These are phyloP conservation scores for Russula brevipes DNA, from an alignment of 768 basidiomycete species.

Conservation along the genomic window DNA sequence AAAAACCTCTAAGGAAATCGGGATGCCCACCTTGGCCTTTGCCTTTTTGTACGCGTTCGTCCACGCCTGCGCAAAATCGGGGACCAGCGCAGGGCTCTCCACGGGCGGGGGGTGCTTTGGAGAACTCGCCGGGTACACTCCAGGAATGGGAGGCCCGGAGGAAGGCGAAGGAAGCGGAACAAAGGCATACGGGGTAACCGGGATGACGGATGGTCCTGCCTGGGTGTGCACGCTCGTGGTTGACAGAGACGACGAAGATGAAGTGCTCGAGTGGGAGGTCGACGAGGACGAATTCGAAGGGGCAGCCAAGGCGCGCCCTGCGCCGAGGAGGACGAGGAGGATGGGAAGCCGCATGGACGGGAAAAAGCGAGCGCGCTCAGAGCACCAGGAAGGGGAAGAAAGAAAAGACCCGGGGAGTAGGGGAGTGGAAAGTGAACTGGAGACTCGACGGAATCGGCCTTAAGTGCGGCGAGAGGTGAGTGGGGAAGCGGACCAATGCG, in stretches of 20 bases:
- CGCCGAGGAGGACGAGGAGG: constrained; percentile 4
- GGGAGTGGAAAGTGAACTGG: neutral
- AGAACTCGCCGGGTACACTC: constrained; percentile 49
- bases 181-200: constrained; percentile 14
- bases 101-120: constrained; percentile 56
- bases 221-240: constrained; percentile 4
- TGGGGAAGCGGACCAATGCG: too few relatives aligned
- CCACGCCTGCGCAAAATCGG: constrained; percentile 53
- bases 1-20: neutral
- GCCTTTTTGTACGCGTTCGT: constrained; percentile 54
- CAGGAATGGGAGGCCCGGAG: constrained; percentile 47
- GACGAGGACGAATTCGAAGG: constrained; percentile 6
- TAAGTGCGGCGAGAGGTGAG: too few relatives aligned
- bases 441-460: too few relatives aligned
- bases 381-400: too few relatives aligned
- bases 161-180: constrained; percentile 29
- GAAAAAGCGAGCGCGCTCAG: too few relatives aligned
- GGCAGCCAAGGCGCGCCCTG: constrained; percentile 1
- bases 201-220: constrained; percentile 11
- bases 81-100: constrained; percentile 36
- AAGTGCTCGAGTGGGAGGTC: neutral
- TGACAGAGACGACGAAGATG: constrained; percentile 2
- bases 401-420: neutral
- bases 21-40: constrained; percentile 29
- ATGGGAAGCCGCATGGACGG: neutral